Base-by-base conservation (phyloP, 495 filamentous ascomycete species). In the Rostrohypoxylon terebratum region DNA sequence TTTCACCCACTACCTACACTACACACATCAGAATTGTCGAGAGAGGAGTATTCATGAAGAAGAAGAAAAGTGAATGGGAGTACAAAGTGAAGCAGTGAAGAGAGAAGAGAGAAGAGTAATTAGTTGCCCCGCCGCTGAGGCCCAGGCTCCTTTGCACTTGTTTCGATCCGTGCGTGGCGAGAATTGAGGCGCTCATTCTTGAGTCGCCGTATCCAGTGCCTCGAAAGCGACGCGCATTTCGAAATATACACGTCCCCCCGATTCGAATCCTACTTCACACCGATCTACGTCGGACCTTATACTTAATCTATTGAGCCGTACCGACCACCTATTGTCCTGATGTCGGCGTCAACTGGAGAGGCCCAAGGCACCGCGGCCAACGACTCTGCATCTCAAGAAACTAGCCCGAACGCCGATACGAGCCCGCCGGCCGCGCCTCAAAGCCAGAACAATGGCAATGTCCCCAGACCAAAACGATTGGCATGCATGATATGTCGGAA, bases 401-500 rank as follows among this genome's bases (percentile, higher is more conserved):
- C 76, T 36, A 78, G 76, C 47, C 76, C 76, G n/a, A 60, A 63
- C 23, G 69, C 74, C 62, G 71, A 69, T 4, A 44, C 34, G 25
- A 47, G 67, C 8, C 34, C 74, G 14, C 66, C 69, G 10, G 21
- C 65, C 16, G 58, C 68, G 13, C 25, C 71, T 54, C 71, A 69
- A 60, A 59, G 31, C 2, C 71, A 74, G 47, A 88, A 87, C 63
- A 89, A 90, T 75, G 84, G 80, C 45, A 88, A 84, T 62, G 84
- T 93, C 16, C 92, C 94, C 28, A 94, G 94, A 74, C 90, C 91
- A 21, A 98, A 98, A 84, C 88, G 96, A 74, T 93, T 98, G 70
- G 96, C 96, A n/a, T 99, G 96, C 79, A 92, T 97, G 61, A 89
- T 99, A 50, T 99, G 96, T 77, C 87, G 96, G 73, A 96, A 94